Base-by-base conservation (phyloP, 352 stramenopile genomes). In the Pythium plurisporium region DNA sequence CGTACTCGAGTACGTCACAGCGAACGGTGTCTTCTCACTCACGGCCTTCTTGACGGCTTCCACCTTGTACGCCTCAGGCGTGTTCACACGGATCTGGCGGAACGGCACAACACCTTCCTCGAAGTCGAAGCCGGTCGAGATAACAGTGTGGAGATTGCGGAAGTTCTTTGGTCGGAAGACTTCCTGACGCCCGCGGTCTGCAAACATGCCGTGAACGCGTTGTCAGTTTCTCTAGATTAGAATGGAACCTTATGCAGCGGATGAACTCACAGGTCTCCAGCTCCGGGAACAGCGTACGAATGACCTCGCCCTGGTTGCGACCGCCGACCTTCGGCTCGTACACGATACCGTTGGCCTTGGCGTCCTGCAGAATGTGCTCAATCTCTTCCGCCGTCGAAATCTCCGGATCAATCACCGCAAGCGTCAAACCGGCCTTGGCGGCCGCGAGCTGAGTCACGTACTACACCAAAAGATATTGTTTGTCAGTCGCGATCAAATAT, bases 261-360 rank as follows among this genome's bases (percentile, higher is more conserved):
- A 37, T 20, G 2, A 45, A 62, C 75, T 58, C 57, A 94, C 82
- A 92, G 2, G 79, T 88, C 29, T 64, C 76, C 22, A 94, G 76
- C 62, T 93, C 79, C 7, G 82, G 82, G 61, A 94, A 87, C 9
- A 95, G 67, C 12, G 62, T 37, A 50, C 87, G 70, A 49, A 93
- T 76, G 62, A 95, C 71, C 41, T 70, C 50, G 33, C 81, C 86
- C 67, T 91, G 79, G 70, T 95, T 79, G 53, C 79, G 79, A 22
- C 78, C 76, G 20, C 60, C 69, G 55, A 89, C 79, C 76, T 92
- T 94, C 15, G 82, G 84, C 62, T 93, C 86, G 63, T 93, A 95
- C 23, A 95, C 46, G 25, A 95, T 72, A 20, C 79, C 84, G 47
- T 64, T 86, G 57, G 86, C 84, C 51, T 87, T 75, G 60, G 74